Base-by-base conservation (phyloP, 805 yeast genomes). In the Barnettozyma siamensis region DNA sequence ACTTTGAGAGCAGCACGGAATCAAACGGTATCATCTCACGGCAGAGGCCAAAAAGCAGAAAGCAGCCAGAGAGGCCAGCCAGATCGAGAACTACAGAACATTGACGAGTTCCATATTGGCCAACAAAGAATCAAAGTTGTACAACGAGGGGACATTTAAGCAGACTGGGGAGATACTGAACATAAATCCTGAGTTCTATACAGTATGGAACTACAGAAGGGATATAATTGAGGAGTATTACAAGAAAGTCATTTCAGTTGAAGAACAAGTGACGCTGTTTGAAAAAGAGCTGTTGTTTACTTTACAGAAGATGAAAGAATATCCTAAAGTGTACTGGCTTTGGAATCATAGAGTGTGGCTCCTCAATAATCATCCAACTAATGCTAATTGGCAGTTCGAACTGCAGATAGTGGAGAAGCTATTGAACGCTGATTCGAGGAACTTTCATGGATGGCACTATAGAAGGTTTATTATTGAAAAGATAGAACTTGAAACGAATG, bases 381-480 rank as follows among this genome's bases (percentile, higher is more conserved):
- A 16, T 9, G 76, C 82, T 10, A 64, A 80, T 40, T 88, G 94
- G 93, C 59, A 66, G n/a, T 58, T 54, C 26, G 99, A 93, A 59
- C 62, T 93, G 53, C 68, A 62, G 1, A 70, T 88, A 8, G 89
- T 87, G 1, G 75, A 75, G 44, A 78, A 78, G 53, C 65, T 93
- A 52, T 68, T 91, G 40, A 70, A 72, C 20, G 60, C 74, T 38
- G 99, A 93, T 57, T 70, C 84, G 15, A 73, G 99, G 51, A 93
- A 93, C 59, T 93, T 73, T 61, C 97, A 89, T 59, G 98, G 95
- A 2, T 91, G 99, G 99, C 88, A 85, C 37, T 93, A 93, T 59
- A 69, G 99, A 54, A 70, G 98, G 43, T 75, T 75, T 41, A 77
- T 93, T 7, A 75, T 86, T 5, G 54, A 57, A 4, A 62, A 55